Conservation (phyloP, 2,329 filamentous ascomycete species). For the Tolypocladium pustulatum region DNA sequence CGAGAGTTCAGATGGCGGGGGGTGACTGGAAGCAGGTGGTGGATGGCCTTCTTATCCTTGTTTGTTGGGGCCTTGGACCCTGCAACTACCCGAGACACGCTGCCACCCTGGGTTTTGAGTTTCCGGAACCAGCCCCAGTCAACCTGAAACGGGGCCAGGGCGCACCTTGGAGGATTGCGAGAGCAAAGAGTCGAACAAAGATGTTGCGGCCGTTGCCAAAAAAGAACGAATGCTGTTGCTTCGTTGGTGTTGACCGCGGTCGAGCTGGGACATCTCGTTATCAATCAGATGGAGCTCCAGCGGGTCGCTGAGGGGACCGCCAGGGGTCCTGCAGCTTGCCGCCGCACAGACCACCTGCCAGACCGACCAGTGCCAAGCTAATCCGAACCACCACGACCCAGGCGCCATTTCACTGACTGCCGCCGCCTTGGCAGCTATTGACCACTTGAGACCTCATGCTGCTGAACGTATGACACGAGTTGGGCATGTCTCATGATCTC, state of each 20-base stretch:
- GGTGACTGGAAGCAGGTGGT: background rate
- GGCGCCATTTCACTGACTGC: background rate
- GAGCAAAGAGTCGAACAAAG: background rate
- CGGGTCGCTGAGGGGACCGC: background rate
- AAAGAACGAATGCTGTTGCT: background rate
- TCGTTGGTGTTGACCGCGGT: background rate
- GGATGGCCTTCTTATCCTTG: background rate
- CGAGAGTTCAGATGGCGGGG: background rate
- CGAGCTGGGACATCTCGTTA: background rate
- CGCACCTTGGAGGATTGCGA: background rate
- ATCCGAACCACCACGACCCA: background rate
- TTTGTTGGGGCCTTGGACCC: background rate
- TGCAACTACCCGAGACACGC: background rate
- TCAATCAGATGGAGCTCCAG: background rate
- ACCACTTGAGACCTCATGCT: background rate
- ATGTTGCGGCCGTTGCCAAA: background rate
- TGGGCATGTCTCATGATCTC: background rate
- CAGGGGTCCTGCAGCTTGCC: background rate
- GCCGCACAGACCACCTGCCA: background rate
- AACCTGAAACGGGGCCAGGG: background rate
- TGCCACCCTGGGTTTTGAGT: background rate
- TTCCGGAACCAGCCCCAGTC: background rate
- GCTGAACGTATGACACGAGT: background rate
- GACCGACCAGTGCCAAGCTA: background rate
- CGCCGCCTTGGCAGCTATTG: background rate